Base-by-base conservation (phyloP, 768 basidiomycete species). In the Russula vinacea region DNA sequence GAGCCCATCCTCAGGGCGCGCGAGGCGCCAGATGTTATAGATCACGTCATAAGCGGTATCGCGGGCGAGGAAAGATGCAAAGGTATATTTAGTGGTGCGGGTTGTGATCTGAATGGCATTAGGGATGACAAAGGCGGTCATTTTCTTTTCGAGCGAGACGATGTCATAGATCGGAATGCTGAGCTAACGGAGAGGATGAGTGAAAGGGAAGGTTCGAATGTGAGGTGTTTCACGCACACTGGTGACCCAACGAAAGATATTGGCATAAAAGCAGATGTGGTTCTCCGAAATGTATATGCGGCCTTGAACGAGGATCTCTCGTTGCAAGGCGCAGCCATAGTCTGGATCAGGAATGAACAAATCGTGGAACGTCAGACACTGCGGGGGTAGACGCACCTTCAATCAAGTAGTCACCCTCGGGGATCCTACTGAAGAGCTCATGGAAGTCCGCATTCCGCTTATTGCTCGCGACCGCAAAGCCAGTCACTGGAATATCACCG, bases 191-290 rank as follows among this genome's bases (percentile, higher is more conserved):
- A 11, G 54, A n/a, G 22, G 47, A 60, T 62, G 42, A 58, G 55
- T 5, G 16, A 9, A 49, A 26, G 33, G 3, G 33, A 3, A 8
- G 14, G 29, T 22, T 24, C 29, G 32, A 62, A 11, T 32, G 35
- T 51, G 53, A n/a, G 56, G 10, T 35, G 14, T 6, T 47, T 40
- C 0, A 80, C 94, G 75, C 74, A 96, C 95, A 73, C 96, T 88
- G 33, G 96, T 98, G 55, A 97, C 89, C 97, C 96, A 98, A 49
- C 97, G 96, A 75, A 98, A 96, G 50, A 98, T 98, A 73, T 98
- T 98, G 49, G 97, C 96, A 70, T 99, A 92, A 80, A 98, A 99
- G 78, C 94, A 98, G n/a, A 98, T 84, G 72, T 98, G 95, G 76
- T 98, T 98, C 76, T 99, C 96, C 8, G 97, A 98, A 26, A 98